These are phyloP conservation scores for Cutaneotrichosporon mucoides DNA, from an alignment of 1,284 basidiomycete genomes.

Conservation along the genomic window DNA sequence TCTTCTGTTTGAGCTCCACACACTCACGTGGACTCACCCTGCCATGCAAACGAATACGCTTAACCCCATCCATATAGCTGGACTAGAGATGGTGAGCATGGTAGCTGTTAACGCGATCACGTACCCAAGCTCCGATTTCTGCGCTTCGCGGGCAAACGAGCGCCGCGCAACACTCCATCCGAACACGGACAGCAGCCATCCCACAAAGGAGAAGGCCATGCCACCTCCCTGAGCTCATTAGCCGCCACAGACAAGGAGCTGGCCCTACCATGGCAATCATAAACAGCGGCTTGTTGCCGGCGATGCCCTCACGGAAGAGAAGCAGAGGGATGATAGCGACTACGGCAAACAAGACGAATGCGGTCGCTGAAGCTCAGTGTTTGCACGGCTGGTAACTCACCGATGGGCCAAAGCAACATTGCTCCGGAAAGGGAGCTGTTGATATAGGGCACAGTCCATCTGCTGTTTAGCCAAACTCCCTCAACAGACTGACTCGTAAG, in stretches of 20 bases:
- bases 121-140: slow-evolving; percentile 30
- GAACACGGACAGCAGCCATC: slow-evolving; percentile 44
- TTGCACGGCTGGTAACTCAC: slow-evolving; percentile 19
- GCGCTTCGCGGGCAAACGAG: slow-evolving; percentile 26
- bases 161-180: slow-evolving; percentile 45
- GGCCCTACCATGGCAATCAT: slow-evolving; percentile 27
- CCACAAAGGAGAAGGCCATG: slow-evolving; percentile 18
- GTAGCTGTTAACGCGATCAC: slow-evolving; percentile 16
- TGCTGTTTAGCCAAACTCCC: neutral
- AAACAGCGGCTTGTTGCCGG: slow-evolving; percentile 41
- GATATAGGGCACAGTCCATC: slow-evolving; percentile 34
- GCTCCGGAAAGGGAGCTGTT: slow-evolving; percentile 39
- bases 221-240: neutral
- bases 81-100: slow-evolving; percentile 4
- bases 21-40: neutral
- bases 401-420: slow-evolving; percentile 45
- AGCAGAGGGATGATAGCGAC: slow-evolving; percentile 40
- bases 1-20: slow-evolving; percentile 13
- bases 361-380: slow-evolving; percentile 24
- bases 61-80: slow-evolving; percentile 45
- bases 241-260: too few species aligned
- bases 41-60: neutral
- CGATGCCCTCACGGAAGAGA: slow-evolving; percentile 39
- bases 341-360: slow-evolving; percentile 39
- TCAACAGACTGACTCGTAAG: slow-evolving; percentile 38